These are phyloP conservation scores for Penicillium salamii DNA, from an alignment of 495 filamentous ascomycete genomes.

Conservation along the genomic window DNA sequence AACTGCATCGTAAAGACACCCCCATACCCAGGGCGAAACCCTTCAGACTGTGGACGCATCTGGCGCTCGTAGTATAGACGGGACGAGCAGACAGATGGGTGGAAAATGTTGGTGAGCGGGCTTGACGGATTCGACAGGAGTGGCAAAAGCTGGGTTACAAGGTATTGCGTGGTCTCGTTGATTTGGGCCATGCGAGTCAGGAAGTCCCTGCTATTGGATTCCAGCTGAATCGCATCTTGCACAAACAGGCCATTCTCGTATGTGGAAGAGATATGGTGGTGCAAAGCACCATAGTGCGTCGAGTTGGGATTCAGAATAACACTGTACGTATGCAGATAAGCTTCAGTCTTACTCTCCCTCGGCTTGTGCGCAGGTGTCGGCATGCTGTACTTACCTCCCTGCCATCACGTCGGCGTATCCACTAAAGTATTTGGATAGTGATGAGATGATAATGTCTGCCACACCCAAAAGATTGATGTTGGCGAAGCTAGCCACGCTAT, in stretches of 20 bases:
- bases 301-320: too few relatives aligned
- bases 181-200: slow-evolving; percentile 6
- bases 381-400: slow-evolving; percentile 14
- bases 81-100: slow-evolving; percentile 27
- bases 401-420: slow-evolving; percentile 30
- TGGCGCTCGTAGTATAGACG: slow-evolving; percentile 24
- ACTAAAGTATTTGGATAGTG: slow-evolving; percentile 24
- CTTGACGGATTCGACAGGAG: background rate
- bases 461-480: slow-evolving; percentile 39
- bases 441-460: slow-evolving; percentile 27
- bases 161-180: slow-evolving; percentile 15
- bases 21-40: slow-evolving; percentile 32
- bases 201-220: slow-evolving; percentile 22
- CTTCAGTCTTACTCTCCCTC: too few relatives aligned
- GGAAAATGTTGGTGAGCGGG: slow-evolving; percentile 32
- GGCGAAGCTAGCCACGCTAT: slow-evolving; percentile 47
- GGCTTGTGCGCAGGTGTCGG: background rate
- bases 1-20: slow-evolving; percentile 41
- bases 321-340: too few relatives aligned
- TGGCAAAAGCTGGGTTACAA: slow-evolving; percentile 33
- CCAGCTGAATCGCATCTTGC: slow-evolving; percentile 17
- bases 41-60: slow-evolving; percentile 25
- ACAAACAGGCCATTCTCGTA: background rate
- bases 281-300: too few relatives aligned
- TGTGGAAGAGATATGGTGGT: too few relatives aligned